A percentile compares a stretch with the other conserved stretches of the same genome.
Evolutionary conservation across 192 early-diverging fungal genomes (phyloP).

Genomic region (Globomyces pollinis-pini): DNA sequence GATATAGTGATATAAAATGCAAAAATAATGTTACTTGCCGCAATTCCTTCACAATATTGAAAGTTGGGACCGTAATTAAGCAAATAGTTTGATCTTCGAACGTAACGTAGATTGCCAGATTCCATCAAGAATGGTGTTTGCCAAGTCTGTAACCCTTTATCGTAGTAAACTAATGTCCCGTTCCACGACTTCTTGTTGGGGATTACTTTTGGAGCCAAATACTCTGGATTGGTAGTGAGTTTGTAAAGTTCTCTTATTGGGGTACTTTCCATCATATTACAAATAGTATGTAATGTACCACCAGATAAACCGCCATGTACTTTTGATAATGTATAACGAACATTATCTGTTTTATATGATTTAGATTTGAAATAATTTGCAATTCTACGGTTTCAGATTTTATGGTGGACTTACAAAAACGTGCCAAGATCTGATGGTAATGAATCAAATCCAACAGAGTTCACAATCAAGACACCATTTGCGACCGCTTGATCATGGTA

Average conservation of each 20-base stretch:
- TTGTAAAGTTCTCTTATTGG: conserved; percentile 17
- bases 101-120: conserved; percentile 50
- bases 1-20: conserved; percentile 35
- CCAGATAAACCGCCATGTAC: conserved; percentile 53
- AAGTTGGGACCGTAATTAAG: conserved; percentile 49
- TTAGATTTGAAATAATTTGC: conserved; percentile 34
- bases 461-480: conserved; percentile 64
- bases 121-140: conserved; percentile 60
- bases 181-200: conserved; percentile 4
- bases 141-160: conserved; percentile 48
- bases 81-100: conserved; percentile 55
- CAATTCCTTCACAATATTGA: conserved; percentile 56
- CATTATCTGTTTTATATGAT: conserved; percentile 14
- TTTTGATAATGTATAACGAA: conserved; percentile 7
- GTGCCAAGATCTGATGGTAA: conserved; percentile 81
- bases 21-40: conserved; percentile 28
- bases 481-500: conserved; percentile 57
- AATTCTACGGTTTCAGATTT: conserved; percentile 22
- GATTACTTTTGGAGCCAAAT: conserved; percentile 5
- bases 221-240: conserved; percentile 17
- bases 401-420: conserved; percentile 53
- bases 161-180: conserved; percentile 26
- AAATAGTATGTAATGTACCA: conserved; percentile 49
- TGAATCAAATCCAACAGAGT: conserved; percentile 83
- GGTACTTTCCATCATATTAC: conserved; percentile 18